Evolutionary conservation across 2,329 filamentous ascomycete genomes (phyloP).

Genomic region (Aspergillus unguis): DNA sequence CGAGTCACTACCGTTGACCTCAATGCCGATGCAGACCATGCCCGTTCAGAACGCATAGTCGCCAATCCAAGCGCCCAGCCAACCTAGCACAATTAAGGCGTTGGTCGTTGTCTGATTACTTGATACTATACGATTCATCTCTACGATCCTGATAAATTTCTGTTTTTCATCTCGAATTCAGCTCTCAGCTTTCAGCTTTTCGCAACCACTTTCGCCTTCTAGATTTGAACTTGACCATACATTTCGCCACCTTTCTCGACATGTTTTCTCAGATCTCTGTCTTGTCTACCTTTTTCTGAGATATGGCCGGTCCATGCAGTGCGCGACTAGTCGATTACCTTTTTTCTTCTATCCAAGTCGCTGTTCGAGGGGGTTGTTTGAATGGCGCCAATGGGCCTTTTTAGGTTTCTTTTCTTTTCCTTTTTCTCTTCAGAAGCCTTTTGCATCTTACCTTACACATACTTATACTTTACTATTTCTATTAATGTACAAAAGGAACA

Average conservation of each 20-base stretch:
- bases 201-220: background rate
- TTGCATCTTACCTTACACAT: background rate
- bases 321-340: background rate
- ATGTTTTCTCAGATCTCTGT: background rate
- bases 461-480: background rate
- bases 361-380: too few relatives aligned
- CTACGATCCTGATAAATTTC: background rate
- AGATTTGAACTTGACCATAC: background rate
- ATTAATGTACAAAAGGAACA: conserved; percentile 8
- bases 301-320: background rate
- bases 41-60: background rate
- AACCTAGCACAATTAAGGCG: background rate
- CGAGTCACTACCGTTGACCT: conserved; percentile 19
- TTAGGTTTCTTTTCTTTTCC: background rate
- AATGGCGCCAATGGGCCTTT: background rate
- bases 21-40: conserved; percentile 26
- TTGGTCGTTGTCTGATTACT: background rate
- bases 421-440: background rate
- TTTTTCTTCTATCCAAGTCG: too few relatives aligned
- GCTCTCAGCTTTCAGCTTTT: background rate
- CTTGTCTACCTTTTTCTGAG: background rate
- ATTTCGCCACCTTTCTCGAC: background rate
- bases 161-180: background rate
- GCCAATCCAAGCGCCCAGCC: background rate
- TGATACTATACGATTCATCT: conserved; percentile 4